Conservation (phyloP, 805 yeast genomes). For the Myxozyma monticola region DNA sequence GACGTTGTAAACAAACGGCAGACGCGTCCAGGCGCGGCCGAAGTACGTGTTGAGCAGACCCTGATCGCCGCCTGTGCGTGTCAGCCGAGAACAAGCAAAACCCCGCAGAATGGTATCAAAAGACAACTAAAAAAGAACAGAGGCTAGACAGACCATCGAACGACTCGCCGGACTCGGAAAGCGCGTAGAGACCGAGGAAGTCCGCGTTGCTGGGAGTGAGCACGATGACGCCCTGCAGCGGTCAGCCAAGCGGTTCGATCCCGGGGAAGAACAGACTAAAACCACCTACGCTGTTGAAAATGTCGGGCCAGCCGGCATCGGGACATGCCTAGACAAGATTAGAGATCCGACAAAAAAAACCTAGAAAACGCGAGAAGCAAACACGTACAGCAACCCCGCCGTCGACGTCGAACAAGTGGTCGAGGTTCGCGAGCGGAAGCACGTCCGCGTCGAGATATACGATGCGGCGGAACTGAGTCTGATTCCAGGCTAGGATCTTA, state of each 20-base stretch:
- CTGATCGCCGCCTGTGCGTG: constrained; percentile 64
- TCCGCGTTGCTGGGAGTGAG: constrained; percentile 52
- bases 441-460: constrained; percentile 59
- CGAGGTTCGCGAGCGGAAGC: constrained; percentile 45
- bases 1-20: constrained; percentile 84
- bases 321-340: constrained; percentile 54
- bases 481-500: constrained; percentile 58
- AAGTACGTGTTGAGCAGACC: constrained; percentile 82
- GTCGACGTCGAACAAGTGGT: constrained; percentile 36
- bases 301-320: constrained; percentile 91
- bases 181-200: constrained; percentile 45
- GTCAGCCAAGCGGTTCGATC: background rate
- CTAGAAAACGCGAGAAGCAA: background rate
- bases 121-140: background rate
- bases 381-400: constrained; percentile 35
- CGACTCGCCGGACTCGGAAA: constrained; percentile 40
- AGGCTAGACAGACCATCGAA: constrained; percentile 60
- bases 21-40: constrained; percentile 56
- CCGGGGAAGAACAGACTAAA: background rate
- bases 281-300: constrained; percentile 64
- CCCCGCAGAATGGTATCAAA: too few relatives aligned
- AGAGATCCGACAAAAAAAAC: background rate
- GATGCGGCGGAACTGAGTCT: constrained; percentile 43
- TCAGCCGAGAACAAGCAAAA: background rate
- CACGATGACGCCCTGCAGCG: constrained; percentile 53